Percentiles rank a stretch among this genome's conserved stretches.
Conservation (phyloP, 129 eudicot species). For the Scalesia atractyloides region DNA sequence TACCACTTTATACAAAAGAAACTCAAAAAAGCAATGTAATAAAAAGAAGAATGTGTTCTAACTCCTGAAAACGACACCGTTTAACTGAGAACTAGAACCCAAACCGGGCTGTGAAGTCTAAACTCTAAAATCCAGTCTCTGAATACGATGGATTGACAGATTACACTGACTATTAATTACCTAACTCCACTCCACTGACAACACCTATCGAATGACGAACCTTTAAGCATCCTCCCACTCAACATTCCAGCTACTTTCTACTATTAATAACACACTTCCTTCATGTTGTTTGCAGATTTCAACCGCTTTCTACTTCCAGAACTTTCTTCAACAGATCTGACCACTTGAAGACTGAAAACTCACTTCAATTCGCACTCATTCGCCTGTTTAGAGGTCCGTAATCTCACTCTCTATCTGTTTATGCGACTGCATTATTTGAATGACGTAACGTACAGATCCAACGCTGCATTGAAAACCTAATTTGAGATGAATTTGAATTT, state of each 20-base stretch:
- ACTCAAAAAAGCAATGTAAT: no score
- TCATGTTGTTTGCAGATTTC: not conserved
- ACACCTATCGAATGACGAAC: slow-evolving; percentile 40
- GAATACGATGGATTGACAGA: slow-evolving; percentile 9
- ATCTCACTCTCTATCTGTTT: not conserved
- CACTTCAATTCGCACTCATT: slow-evolving; percentile 14
- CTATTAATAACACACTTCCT: slow-evolving; percentile 13
- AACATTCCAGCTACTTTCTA: slow-evolving; percentile 31
- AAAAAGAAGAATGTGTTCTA: no score
- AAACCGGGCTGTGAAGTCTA: slow-evolving; percentile 10
- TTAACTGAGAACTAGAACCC: not conserved
- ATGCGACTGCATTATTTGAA: slow-evolving; percentile 26
- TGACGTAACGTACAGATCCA: slow-evolving; percentile 23
- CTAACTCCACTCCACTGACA: slow-evolving; percentile 50
- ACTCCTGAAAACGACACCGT: no score
- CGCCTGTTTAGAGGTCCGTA: slow-evolving; percentile 23
- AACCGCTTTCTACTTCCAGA: slow-evolving; percentile 2
- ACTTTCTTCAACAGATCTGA: slow-evolving; percentile 33
- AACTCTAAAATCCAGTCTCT: not conserved
- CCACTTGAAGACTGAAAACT: not conserved
- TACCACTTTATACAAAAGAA: no score
- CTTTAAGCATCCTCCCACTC: slow-evolving; percentile 50
- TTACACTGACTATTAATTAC: slow-evolving; percentile 20
- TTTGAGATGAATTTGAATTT: slow-evolving; percentile 13
- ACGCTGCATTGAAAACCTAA: not conserved